phyloP scores from a whole-genome alignment of 2,329 filamentous ascomycete genomes.

The Ophiosphaerella narmari region DNA sequence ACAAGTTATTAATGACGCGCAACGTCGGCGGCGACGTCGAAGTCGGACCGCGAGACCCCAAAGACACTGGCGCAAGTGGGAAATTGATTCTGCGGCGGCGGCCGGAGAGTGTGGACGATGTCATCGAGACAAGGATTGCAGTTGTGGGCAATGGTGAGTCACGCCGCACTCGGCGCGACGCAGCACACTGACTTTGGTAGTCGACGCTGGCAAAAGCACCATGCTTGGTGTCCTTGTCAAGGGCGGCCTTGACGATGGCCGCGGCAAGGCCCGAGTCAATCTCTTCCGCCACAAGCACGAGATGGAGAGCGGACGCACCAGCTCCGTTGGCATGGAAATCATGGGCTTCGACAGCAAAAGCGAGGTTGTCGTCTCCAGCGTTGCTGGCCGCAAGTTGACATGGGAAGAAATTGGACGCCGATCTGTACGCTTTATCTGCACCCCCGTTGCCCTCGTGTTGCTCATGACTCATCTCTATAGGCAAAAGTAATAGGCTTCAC shows the following conservation, averaged over 20 bases:
- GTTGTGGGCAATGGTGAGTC: conserved; percentile 86
- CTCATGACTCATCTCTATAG: conserved; percentile 36
- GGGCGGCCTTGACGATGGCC: conserved; percentile 90
- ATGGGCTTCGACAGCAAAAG: conserved; percentile 93
- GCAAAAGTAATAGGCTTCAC: conserved; percentile 97
- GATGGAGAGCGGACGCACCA: conserved; percentile 92
- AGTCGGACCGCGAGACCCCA: conserved; percentile 65
- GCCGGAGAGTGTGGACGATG: conserved; percentile 76
- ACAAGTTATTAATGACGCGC: conserved; percentile 82
- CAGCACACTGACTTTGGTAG: conserved; percentile 47
- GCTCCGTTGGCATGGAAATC: conserved; percentile 95
- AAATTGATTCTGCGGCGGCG: conserved; percentile 82
- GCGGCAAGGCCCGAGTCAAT: conserved; percentile 91
- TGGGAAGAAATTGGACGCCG: conserved; percentile 98
- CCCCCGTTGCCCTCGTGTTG: background rate
- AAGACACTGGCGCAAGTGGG: conserved; percentile 77
- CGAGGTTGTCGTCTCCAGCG: conserved; percentile 78
- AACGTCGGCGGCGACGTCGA: conserved; percentile 81
- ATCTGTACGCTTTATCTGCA: conserved; percentile 57
- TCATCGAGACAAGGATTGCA: conserved; percentile 94
- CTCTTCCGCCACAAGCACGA: conserved; percentile 98
- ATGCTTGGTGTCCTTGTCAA: conserved; percentile 95
- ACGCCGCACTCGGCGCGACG: background rate
- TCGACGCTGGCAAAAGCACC: conserved; percentile 96
- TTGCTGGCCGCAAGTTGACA: conserved; percentile 82